Evolutionary conservation across 164 flowering plant species (phyloP).

Genomic region (Piper longum): DNA sequence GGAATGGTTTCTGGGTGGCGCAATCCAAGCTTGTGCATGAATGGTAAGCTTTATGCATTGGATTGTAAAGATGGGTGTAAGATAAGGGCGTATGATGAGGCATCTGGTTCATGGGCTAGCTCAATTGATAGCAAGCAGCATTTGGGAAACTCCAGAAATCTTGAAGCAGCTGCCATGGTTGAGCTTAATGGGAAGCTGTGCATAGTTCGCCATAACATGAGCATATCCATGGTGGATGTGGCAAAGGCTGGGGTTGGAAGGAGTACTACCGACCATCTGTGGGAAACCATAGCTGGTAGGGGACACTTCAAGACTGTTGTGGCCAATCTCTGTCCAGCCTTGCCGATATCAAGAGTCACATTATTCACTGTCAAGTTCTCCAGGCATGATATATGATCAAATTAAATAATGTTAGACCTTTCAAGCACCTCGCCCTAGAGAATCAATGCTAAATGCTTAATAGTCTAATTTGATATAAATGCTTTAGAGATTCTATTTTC

Average conservation of each 20-base stretch:
- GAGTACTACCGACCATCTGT: constrained; percentile 31
- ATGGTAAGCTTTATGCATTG: constrained; percentile 60
- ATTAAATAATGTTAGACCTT: background rate
- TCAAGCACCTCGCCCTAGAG: background rate
- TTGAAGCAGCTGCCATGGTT: constrained; percentile 70
- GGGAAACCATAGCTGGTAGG: constrained; percentile 69
- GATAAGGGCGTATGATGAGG: constrained; percentile 54
- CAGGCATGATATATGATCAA: constrained; percentile 24
- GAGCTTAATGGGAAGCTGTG: constrained; percentile 61
- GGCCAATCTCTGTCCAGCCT: constrained; percentile 51
- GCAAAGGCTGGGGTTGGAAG: constrained; percentile 22
- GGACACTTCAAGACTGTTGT: constrained; percentile 58
- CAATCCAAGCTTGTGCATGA: constrained; percentile 46
- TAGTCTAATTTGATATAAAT: background rate
- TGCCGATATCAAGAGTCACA: constrained; percentile 56
- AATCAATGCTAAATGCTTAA: background rate
- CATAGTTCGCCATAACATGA: constrained; percentile 67
- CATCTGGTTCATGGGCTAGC: constrained; percentile 54
- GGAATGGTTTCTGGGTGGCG: constrained; percentile 86
- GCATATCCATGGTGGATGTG: constrained; percentile 58
- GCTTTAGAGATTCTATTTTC: too few species aligned
- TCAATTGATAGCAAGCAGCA: constrained; percentile 60
- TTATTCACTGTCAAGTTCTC: constrained; percentile 72
- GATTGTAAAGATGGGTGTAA: constrained; percentile 85
- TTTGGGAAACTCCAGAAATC: constrained; percentile 51